Base-by-base conservation (phyloP, 2,329 filamentous ascomycete species). In the Tolypocladium cylindrosporum region DNA sequence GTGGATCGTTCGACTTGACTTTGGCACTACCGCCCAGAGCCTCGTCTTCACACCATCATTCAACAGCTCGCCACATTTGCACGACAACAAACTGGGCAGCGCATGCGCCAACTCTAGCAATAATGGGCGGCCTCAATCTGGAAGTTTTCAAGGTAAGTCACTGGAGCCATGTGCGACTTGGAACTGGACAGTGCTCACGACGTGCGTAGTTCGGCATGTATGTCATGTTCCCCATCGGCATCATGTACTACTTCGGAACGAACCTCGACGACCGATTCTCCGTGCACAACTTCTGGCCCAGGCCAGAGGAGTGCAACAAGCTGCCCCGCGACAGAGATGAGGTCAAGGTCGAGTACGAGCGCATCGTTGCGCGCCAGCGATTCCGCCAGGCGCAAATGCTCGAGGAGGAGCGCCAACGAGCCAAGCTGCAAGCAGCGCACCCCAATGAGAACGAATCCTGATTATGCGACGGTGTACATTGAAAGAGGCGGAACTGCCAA, bases 231-330 rank as follows among this genome's bases (percentile, higher is more conserved):
- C 94, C 94, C 21, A 97, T 99, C 68, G 91, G 90, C 67, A 92
- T 94, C 80, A 99, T 99, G 94, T 97, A 95, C 81, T 99, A 99
- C 79, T 99, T 97, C 74, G 94, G 94, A 71, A 96, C 92, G 58
- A 99, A 99, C 74, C 90, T 99, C 70, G 94, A 99, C 75, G 83
- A 88, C 64, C 88, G 91, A 63, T 99, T 99, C 79, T 77, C 83
- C 54, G 90, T 97, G 1, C 86, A 89, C 27, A 89, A 88, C 59
- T 99, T 99, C 80, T 99, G 94, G 94, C 94, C 94, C 36, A 90
- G 87, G 68, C 79, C 85, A 5, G 86, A 89, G 62, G 81, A 92
- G 70, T 87, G 87, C 60, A 87, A 94, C 74, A 83, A 81, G 67
- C 82, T 94, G 52, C 90, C 90, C 1, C 83, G 83, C 60, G 89